These are phyloP conservation scores for Silene conica DNA, from an alignment of 148 eudicot species.

Conservation along the genomic window DNA sequence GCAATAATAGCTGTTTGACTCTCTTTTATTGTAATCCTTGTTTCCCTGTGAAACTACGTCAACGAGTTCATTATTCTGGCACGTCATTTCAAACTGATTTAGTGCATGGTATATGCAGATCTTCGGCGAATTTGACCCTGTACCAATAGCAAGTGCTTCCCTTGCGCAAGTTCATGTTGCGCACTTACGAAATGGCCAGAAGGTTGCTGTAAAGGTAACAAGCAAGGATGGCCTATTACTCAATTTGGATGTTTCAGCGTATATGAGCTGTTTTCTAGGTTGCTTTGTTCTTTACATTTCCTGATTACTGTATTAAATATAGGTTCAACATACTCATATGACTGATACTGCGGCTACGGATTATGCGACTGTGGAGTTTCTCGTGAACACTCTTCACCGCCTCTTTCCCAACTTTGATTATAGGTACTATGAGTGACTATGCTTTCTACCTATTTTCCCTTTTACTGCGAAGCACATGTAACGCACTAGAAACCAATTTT, in stretches of 20 bases:
- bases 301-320: slow-evolving; percentile 24
- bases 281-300: slow-evolving; percentile 7
- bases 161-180: slow-evolving; percentile 97
- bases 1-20: neutral
- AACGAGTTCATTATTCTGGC: neutral
- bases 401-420: slow-evolving; percentile 88
- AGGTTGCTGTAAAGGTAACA: slow-evolving; percentile 96
- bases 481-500: too few relatives aligned
- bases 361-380: slow-evolving; percentile 85
- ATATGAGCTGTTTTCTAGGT: slow-evolving; percentile 2
- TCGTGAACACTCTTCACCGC: slow-evolving; percentile 76
- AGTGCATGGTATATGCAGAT: slow-evolving; percentile 45
- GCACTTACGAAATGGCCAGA: slow-evolving; percentile 68
- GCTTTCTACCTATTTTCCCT: neutral
- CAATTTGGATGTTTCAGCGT: slow-evolving; percentile 10
- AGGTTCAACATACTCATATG: slow-evolving; percentile 99
- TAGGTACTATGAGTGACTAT: slow-evolving; percentile 42
- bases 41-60: neutral
- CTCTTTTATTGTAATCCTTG: neutral
- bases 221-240: slow-evolving; percentile 6
- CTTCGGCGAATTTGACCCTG: slow-evolving; percentile 82
- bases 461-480: too few relatives aligned
- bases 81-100: slow-evolving; percentile 11
- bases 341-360: slow-evolving; percentile 99
- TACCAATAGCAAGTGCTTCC: slow-evolving; percentile 97